Percentiles rank a stretch among this genome's conserved stretches.
phyloP scores from a whole-genome alignment of 805 yeast genomes.

The Maudiozyma pseudohumilis region DNA sequence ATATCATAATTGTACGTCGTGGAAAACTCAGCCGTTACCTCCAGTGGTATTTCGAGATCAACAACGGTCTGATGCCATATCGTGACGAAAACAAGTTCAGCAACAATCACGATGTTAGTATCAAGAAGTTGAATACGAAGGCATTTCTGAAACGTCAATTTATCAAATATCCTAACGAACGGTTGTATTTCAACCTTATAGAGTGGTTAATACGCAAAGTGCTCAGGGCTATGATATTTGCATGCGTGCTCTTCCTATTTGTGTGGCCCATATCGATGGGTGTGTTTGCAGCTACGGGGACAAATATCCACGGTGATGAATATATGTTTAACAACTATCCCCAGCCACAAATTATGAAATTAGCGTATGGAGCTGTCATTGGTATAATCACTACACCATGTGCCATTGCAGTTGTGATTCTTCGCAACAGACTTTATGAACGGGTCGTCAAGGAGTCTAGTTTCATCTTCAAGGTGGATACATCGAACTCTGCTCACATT shows the following conservation, averaged over 20 bases:
- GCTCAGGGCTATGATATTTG: slow-evolving; percentile 11
- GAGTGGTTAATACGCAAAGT: slow-evolving; percentile 14
- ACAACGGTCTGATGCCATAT: slow-evolving; percentile 6
- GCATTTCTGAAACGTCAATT: slow-evolving; percentile 1
- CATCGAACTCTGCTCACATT: background rate
- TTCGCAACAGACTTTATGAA: slow-evolving; percentile 11
- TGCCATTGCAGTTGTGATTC: slow-evolving; percentile 10
- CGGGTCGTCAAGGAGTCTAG: slow-evolving; percentile 1
- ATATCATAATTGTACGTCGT: background rate
- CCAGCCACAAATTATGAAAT: slow-evolving; percentile 17
- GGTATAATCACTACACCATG: slow-evolving; percentile 15
- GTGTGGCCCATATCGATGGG: slow-evolving; percentile 25
- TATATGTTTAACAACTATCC: slow-evolving; percentile 13
- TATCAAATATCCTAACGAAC: slow-evolving; percentile 9
- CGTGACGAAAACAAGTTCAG: slow-evolving; percentile 2
- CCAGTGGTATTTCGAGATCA: slow-evolving; percentile 10
- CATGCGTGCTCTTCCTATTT: slow-evolving; percentile 11
- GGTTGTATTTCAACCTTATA: slow-evolving; percentile 7
- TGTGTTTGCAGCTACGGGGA: slow-evolving; percentile 17
- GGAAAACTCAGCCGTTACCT: background rate
- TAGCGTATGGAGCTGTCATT: slow-evolving; percentile 15
- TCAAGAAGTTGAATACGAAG: background rate
- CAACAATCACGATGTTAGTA: background rate
- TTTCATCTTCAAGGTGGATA: background rate
- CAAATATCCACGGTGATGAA: slow-evolving; percentile 11